Percentiles rank a stretch among this genome's conserved stretches.
Conservation (phyloP, 148 eudicot genomes). For the Dianthus caryophyllus region DNA sequence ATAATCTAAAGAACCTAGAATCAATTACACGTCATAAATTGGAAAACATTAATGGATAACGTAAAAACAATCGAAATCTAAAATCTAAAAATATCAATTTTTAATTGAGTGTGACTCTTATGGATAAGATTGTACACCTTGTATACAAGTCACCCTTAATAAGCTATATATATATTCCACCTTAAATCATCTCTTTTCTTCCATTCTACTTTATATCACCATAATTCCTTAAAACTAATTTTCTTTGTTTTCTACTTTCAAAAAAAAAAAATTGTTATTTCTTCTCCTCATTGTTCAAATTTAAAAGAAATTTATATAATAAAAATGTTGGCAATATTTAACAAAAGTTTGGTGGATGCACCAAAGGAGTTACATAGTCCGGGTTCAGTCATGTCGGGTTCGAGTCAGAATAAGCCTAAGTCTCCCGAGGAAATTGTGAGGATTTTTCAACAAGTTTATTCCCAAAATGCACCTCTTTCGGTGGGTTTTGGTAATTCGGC, state of each 20-base stretch:
- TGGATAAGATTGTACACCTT: not conserved
- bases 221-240: too few species aligned
- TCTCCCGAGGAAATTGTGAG: slow-evolving; percentile 51
- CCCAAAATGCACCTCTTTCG: slow-evolving; percentile 40
- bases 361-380: slow-evolving; percentile 85
- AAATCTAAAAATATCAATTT: not conserved
- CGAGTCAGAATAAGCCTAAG: slow-evolving; percentile 31
- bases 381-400: slow-evolving; percentile 19
- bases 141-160: not conserved
- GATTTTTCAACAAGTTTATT: slow-evolving; percentile 43
- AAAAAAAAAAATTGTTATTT: not conserved
- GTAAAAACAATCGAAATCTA: not conserved
- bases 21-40: too few species aligned
- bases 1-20: too few species aligned
- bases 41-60: too few species aligned
- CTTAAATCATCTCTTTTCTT: not conserved
- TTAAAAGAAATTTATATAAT: not conserved
- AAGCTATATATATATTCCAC: slow-evolving; percentile 11
- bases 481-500: slow-evolving; percentile 57
- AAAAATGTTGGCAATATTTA: slow-evolving; percentile 79
- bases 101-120: not conserved
- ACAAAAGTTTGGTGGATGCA: slow-evolving; percentile 58
- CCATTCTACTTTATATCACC: slow-evolving; percentile 10
- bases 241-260: not conserved
- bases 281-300: not conserved